Base-by-base conservation (phyloP, 805 yeast genomes). In the Cyberlindnera xishuangbannaensis region DNA sequence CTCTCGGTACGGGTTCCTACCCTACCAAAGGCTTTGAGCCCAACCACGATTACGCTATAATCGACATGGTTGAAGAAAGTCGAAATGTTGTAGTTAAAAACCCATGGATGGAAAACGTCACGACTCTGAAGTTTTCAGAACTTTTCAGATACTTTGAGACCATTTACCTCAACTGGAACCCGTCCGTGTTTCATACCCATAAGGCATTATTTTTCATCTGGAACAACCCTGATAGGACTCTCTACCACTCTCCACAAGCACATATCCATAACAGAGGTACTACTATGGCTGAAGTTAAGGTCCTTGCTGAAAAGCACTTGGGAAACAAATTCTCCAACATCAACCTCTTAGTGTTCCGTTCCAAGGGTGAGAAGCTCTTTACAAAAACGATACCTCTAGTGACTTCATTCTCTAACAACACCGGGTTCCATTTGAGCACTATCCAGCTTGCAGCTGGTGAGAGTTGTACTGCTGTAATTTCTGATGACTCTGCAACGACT, bases 11-110 rank as follows among this genome's bases (percentile, higher is more conserved):
- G 0, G 83, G 78, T 2, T 48, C 51, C 8, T 50, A 67, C 32
- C 48, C 68, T 27, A n/a, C 16, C 4, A 20, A 43, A 5, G 56
- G 60, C 2, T 56, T 83, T 19, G 60, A 72, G 1, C 58, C 78
- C 4, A 62, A 69, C 23, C 95, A 86, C 55, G 95, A 86, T 54
- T 86, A 84, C 50, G 66, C 83, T 0, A 59, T 85, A 1, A 37
- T 67, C 3, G 69, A 59, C n/a, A 33, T 76, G 20, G 38, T 47
- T 17, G 41, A 43, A 9, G 42, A 32, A 2, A 27, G 31, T 5
- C 34, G 40, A 11, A 23, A 41, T 3, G 36, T 69, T 2, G 40
- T 46, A 1, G 35, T 74, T 5, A 62, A 61, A 31, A 76, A 76
- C 44, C 80, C 82, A 1, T 69, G 70, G 71, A 25, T 30, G 19